Percentiles rank a stretch among this genome's conserved stretches.
phyloP scores from a whole-genome alignment of 2,329 filamentous ascomycete species.

The Sphaerulina populicola region DNA sequence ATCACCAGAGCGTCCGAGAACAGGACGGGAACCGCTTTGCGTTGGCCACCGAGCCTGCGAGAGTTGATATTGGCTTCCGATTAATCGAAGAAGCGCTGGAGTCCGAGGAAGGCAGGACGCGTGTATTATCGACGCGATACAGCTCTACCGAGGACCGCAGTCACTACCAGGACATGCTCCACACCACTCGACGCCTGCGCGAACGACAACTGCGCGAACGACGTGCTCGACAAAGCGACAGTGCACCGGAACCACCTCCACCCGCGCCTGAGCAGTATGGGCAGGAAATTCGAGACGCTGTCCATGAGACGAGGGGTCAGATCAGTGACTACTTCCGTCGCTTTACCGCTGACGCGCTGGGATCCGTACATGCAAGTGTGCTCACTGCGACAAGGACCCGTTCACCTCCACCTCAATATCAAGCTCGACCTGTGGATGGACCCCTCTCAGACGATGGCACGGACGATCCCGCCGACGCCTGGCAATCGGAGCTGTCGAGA shows the following conservation, averaged over 20 bases:
- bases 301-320: conserved; percentile 15
- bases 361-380: neutral
- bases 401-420: conserved; percentile 26
- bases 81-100: conserved; percentile 29
- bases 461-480: neutral
- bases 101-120: conserved; percentile 24
- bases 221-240: neutral
- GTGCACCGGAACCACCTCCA: conserved; percentile 4
- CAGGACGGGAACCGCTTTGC: conserved; percentile 26
- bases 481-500: conserved; percentile 19
- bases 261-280: conserved; percentile 20
- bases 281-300: conserved; percentile 12
- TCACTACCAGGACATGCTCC: conserved; percentile 11
- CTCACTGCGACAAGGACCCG: conserved; percentile 1
- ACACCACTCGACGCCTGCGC: conserved; percentile 1
- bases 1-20: conserved; percentile 30
- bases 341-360: conserved; percentile 16
- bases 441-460: conserved; percentile 1
- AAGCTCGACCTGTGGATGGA: conserved; percentile 8
- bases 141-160: conserved; percentile 5
- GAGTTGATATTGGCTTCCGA: conserved; percentile 29
- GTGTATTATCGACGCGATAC: conserved; percentile 19
- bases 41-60: conserved; percentile 17
- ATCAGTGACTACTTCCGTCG: conserved; percentile 24
- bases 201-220: neutral